A percentile compares a stretch with the other conserved stretches of the same genome.
Evolutionary conservation across 345 rosid species (phyloP).

Genomic region (Hibiscus syriacus): DNA sequence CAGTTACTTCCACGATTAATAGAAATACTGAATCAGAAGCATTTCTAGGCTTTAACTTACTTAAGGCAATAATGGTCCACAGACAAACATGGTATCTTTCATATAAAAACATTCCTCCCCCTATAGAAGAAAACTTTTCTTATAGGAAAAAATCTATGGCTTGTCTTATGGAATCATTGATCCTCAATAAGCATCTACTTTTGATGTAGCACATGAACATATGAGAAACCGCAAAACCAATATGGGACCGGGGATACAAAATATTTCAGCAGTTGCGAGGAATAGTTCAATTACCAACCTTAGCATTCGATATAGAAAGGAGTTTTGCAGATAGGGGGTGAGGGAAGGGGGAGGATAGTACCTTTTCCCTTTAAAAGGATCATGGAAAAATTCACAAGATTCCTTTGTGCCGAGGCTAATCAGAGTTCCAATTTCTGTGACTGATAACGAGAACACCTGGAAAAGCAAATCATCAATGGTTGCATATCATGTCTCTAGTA

Average conservation of each 20-base stretch:
- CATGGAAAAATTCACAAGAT: slow-evolving; percentile 85
- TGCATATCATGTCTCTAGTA: not conserved
- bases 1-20: not conserved
- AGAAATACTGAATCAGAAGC: not conserved
- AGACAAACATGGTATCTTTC: not conserved
- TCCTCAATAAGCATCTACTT: not conserved
- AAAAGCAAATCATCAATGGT: slow-evolving; percentile 15
- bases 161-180: not conserved
- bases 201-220: not conserved
- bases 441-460: slow-evolving; percentile 78
- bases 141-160: not conserved
- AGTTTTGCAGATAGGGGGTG: not conserved
- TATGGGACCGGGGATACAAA: not conserved
- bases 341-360: slow-evolving; percentile 9
- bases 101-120: not conserved
- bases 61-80: not conserved
- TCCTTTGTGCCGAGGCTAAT: slow-evolving; percentile 62
- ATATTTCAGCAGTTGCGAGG: not conserved
- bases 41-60: not conserved
- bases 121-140: not conserved
- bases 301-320: not conserved
- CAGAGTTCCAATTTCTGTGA: slow-evolving; percentile 70
- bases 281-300: not conserved
- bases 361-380: slow-evolving; percentile 82
- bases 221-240: not conserved